Evolutionary conservation across 2,329 filamentous ascomycete genomes (phyloP).

Genomic region (Colletotrichum musicola): DNA sequence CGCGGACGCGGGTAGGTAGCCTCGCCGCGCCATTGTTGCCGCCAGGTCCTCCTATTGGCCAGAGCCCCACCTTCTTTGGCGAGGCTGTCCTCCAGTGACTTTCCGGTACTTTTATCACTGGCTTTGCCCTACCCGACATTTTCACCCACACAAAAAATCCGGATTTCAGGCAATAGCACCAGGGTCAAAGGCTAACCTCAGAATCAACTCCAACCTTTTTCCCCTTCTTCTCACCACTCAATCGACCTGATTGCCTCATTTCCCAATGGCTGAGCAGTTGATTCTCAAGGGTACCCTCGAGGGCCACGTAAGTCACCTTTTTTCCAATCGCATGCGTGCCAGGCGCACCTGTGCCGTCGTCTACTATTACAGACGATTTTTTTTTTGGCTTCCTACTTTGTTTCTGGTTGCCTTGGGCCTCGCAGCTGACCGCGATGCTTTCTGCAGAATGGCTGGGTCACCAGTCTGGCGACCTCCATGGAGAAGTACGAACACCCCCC

Average conservation of each 20-base stretch:
- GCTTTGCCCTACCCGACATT: constrained; percentile 35
- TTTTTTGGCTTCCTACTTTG: no score
- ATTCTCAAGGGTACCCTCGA: constrained; percentile 97
- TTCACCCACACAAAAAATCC: constrained; percentile 66
- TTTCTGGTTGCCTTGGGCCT: neutral
- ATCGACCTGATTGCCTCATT: constrained; percentile 58
- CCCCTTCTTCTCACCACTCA: constrained; percentile 50
- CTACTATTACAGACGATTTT: no score
- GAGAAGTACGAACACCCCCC: constrained; percentile 81
- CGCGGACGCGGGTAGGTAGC: constrained; percentile 14
- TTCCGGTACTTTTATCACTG: constrained; percentile 9
- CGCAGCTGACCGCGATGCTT: constrained; percentile 39
- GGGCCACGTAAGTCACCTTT: constrained; percentile 81
- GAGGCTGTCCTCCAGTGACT: constrained; percentile 16
- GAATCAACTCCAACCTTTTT: constrained; percentile 49
- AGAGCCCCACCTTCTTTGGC: constrained; percentile 19
- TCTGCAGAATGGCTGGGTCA: constrained; percentile 92
- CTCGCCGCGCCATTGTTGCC: constrained; percentile 14
- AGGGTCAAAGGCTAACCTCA: constrained; percentile 41
- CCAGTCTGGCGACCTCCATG: constrained; percentile 96
- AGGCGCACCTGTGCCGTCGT: constrained; percentile 43
- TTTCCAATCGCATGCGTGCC: constrained; percentile 40
- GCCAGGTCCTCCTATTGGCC: constrained; percentile 18
- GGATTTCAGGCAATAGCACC: constrained; percentile 48
- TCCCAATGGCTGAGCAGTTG: constrained; percentile 89